A percentile compares a stretch with the other conserved stretches of the same genome.
These are phyloP conservation scores for Rutstroemia sydowiana DNA, from an alignment of 2,329 filamentous ascomycete species.

Conservation along the genomic window DNA sequence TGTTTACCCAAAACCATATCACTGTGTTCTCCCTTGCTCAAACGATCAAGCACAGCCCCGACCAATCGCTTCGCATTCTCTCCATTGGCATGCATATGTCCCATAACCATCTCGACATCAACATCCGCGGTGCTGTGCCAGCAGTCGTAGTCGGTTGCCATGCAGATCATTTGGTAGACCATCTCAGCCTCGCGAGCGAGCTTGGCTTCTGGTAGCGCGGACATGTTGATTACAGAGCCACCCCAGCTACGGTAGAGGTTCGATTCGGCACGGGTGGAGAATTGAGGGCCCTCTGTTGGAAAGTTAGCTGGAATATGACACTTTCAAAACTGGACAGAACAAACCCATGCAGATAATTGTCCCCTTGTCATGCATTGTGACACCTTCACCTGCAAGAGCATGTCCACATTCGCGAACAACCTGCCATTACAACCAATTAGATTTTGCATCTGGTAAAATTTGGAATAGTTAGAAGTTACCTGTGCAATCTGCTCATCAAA, in stretches of 20 bases:
- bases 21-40: slow-evolving; percentile 68
- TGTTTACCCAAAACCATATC: slow-evolving; percentile 76
- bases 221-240: slow-evolving; percentile 97
- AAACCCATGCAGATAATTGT: slow-evolving; percentile 86
- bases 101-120: slow-evolving; percentile 94
- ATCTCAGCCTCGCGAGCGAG: slow-evolving; percentile 94
- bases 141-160: slow-evolving; percentile 99
- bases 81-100: slow-evolving; percentile 89
- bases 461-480: slow-evolving; percentile 12
- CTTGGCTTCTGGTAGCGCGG: slow-evolving; percentile 88
- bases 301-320: neutral
- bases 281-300: slow-evolving; percentile 77
- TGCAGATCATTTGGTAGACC: slow-evolving; percentile 96
- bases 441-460: neutral
- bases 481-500: slow-evolving; percentile 75
- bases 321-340: slow-evolving; percentile 25
- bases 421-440: slow-evolving; percentile 4
- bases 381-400: slow-evolving; percentile 72
- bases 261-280: slow-evolving; percentile 91
- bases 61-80: slow-evolving; percentile 82
- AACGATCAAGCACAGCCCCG: slow-evolving; percentile 77
- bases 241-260: slow-evolving; percentile 94
- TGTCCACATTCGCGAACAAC: slow-evolving; percentile 72
- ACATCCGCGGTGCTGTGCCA: slow-evolving; percentile 82
- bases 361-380: slow-evolving; percentile 75